Percentiles rank a stretch among this genome's conserved stretches.
Evolutionary conservation across 257 asterid genomes (phyloP).

Genomic region (Plantago major): DNA sequence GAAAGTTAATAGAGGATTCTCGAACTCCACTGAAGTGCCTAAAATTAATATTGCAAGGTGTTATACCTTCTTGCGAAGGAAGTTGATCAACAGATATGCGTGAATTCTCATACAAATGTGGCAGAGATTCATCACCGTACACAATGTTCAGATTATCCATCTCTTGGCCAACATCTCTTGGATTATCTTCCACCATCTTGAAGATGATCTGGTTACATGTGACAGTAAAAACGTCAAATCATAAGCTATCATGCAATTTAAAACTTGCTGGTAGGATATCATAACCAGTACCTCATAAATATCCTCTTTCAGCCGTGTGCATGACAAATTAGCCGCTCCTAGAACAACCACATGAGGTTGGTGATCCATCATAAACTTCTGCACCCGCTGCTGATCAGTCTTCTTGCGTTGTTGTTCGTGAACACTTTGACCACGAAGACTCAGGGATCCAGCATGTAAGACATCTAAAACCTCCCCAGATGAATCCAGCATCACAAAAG

Average conservation of each 20-base stretch:
- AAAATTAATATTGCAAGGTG: not conserved
- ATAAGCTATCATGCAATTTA: not conserved
- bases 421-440: slow-evolving; percentile 81
- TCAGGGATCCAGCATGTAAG: slow-evolving; percentile 77
- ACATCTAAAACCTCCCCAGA: slow-evolving; percentile 93
- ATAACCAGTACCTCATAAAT: slow-evolving; percentile 80
- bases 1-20: slow-evolving; percentile 11
- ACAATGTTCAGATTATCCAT: slow-evolving; percentile 88
- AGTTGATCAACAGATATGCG: slow-evolving; percentile 90
- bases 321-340: slow-evolving; percentile 91
- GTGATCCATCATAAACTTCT: slow-evolving; percentile 96
- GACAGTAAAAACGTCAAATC: slow-evolving; percentile 1
- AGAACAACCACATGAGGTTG: slow-evolving; percentile 89
- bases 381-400: slow-evolving; percentile 93
- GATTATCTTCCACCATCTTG: slow-evolving; percentile 98
- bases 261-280: not conserved
- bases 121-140: slow-evolving; percentile 93
- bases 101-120: slow-evolving; percentile 90
- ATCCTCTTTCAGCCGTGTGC: slow-evolving; percentile 87
- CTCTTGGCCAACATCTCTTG: slow-evolving; percentile 95
- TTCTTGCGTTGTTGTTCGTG: slow-evolving; percentile 84
- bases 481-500: slow-evolving; percentile 96
- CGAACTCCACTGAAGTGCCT: not conserved
- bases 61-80: slow-evolving; percentile 83
- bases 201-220: slow-evolving; percentile 65